Evolutionary conservation across 345 rosid species (phyloP).

Genomic region (Salix viminalis): DNA sequence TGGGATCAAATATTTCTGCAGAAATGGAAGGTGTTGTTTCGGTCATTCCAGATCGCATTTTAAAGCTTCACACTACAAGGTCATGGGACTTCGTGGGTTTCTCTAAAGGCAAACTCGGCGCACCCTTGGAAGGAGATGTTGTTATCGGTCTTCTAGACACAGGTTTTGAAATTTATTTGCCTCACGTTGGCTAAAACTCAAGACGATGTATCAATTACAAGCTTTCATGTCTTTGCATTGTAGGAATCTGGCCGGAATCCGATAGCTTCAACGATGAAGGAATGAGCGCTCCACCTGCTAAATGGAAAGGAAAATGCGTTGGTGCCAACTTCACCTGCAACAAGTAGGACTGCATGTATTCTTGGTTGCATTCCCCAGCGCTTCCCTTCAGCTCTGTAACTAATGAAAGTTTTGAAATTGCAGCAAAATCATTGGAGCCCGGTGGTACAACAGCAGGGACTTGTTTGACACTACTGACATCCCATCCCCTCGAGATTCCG

Average conservation of each 20-base stretch:
- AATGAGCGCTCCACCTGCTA: conserved; percentile 22
- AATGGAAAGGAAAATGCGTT: conserved; percentile 32
- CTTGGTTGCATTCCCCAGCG: background rate
- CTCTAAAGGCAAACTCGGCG: background rate
- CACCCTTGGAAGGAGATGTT: conserved; percentile 16
- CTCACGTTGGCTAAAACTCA: background rate
- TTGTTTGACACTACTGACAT: background rate
- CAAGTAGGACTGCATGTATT: conserved; percentile 11
- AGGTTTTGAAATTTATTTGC: conserved; percentile 1
- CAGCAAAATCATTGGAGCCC: conserved; percentile 33
- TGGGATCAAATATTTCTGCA: background rate
- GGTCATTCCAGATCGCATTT: conserved; percentile 18
- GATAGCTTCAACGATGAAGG: conserved; percentile 21
- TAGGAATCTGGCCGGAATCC: conserved; percentile 34
- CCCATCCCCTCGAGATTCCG: conserved; percentile 24
- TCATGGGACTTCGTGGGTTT: conserved; percentile 32
- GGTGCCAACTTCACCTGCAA: conserved; percentile 31
- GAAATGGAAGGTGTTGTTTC: conserved; percentile 30
- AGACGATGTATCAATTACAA: background rate
- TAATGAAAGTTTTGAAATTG: background rate
- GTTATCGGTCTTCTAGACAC: conserved; percentile 27
- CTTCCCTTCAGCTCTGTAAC: background rate
- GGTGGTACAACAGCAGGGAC: conserved; percentile 8
- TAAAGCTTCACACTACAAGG: conserved; percentile 32
- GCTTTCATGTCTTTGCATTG: background rate